Conservation (phyloP, 2,329 filamentous ascomycete species). For the Fusarium dlaminii region DNA sequence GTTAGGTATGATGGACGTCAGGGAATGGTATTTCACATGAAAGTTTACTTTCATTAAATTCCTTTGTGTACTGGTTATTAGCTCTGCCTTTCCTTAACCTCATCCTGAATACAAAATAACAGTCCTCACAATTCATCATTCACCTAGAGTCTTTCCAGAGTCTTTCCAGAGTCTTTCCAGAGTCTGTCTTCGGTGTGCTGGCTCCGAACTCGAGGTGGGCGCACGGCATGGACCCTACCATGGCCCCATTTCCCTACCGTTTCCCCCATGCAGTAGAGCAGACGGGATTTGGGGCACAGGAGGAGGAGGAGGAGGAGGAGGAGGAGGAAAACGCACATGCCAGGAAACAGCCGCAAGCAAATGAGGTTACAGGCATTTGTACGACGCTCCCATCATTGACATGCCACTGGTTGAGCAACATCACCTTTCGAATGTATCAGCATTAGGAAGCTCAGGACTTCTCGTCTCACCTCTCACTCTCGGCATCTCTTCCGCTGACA, state of each 20-base stretch:
- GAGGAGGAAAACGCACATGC: conserved; percentile 38
- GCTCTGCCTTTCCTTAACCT: not conserved
- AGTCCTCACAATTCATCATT: not conserved
- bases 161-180: no score
- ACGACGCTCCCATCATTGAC: conserved; percentile 37
- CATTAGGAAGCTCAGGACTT: conserved; percentile 17
- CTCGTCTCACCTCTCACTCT: conserved; percentile 8
- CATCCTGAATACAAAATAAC: not conserved
- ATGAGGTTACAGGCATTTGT: conserved; percentile 38
- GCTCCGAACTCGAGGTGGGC: conserved; percentile 32
- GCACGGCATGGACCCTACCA: conserved; percentile 35
- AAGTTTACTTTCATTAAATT: not conserved
- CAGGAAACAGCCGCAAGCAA: conserved; percentile 41
- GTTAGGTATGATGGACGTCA: conserved; percentile 3
- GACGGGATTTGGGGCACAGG: not conserved
- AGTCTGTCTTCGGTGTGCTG: conserved; percentile 33
- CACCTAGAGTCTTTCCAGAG: not conserved
- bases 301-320: not conserved
- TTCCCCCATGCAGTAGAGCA: conserved; percentile 1
- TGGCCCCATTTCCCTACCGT: conserved; percentile 37
- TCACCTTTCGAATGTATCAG: conserved; percentile 3
- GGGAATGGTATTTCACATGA: conserved; percentile 30
- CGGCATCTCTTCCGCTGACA: conserved; percentile 26
- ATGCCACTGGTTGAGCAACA: conserved; percentile 34
- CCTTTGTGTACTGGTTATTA: not conserved